A percentile compares a stretch with the other conserved stretches of the same genome.
These are phyloP conservation scores for Beauveria varroae DNA, from an alignment of 2,329 filamentous ascomycete genomes.

Conservation along the genomic window DNA sequence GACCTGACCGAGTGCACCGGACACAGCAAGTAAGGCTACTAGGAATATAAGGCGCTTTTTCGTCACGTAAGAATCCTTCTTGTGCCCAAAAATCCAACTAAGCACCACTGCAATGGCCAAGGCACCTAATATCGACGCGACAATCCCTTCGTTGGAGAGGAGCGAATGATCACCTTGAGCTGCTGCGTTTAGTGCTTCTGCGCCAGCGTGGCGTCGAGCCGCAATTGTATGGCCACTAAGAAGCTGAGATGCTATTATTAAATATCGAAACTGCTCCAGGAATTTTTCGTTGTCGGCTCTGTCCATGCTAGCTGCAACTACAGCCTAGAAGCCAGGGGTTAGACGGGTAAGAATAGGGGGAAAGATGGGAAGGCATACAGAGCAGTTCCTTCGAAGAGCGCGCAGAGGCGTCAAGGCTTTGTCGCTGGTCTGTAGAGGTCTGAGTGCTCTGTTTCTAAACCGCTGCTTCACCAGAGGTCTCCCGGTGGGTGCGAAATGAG, in stretches of 20 bases:
- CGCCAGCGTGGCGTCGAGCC: slow-evolving; percentile 23
- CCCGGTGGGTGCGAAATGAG: slow-evolving; percentile 49
- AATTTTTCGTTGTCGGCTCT: slow-evolving; percentile 76
- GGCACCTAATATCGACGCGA: slow-evolving; percentile 45
- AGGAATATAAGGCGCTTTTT: slow-evolving; percentile 46
- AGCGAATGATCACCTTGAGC: slow-evolving; percentile 20
- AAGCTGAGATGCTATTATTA: slow-evolving; percentile 84
- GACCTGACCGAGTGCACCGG: slow-evolving; percentile 52
- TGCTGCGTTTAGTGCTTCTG: slow-evolving; percentile 13
- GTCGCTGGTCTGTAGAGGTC: slow-evolving; percentile 31
- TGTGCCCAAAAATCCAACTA: slow-evolving; percentile 57
- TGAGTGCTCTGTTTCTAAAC: slow-evolving; percentile 42
- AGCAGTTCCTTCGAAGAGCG: slow-evolving; percentile 42
- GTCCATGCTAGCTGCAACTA: slow-evolving; percentile 64
- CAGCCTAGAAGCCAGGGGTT: slow-evolving; percentile 40
- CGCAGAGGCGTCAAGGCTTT: slow-evolving; percentile 31
- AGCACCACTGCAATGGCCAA: slow-evolving; percentile 62
- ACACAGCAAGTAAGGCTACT: slow-evolving; percentile 45
- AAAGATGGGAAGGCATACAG: slow-evolving; percentile 31
- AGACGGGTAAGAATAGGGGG: background rate
- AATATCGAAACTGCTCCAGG: slow-evolving; percentile 87
- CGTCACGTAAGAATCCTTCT: slow-evolving; percentile 40
- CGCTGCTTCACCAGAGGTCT: slow-evolving; percentile 46
- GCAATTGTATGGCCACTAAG: slow-evolving; percentile 61
- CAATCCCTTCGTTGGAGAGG: slow-evolving; percentile 35